Conservation (phyloP, 768 basidiomycete species). For the Agaricus sinodeliciosus region DNA sequence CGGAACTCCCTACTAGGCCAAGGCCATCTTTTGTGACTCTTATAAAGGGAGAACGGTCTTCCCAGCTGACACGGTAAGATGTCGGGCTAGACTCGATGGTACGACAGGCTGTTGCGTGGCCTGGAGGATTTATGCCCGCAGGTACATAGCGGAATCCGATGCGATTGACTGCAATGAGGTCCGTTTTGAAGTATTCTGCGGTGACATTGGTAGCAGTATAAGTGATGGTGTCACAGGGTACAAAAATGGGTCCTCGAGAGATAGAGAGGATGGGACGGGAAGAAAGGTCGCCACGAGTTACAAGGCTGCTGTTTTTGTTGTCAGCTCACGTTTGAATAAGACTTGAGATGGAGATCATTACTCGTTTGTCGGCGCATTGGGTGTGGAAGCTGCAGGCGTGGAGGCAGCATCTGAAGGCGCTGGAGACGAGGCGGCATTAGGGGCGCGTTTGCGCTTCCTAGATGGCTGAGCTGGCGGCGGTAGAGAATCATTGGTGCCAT, state of each 20-base stretch:
- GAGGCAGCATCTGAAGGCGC: conserved; percentile 49
- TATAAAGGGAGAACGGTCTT: conserved; percentile 80
- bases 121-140: conserved; percentile 62
- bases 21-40: conserved; percentile 75
- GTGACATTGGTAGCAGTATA: conserved; percentile 19
- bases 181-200: conserved; percentile 53
- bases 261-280: conserved; percentile 65
- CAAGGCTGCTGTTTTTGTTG: conserved; percentile 37
- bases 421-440: conserved; percentile 44
- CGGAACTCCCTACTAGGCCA: conserved; percentile 73
- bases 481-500: conserved; percentile 27
- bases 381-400: conserved; percentile 21
- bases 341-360: not conserved
- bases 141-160: conserved; percentile 77
- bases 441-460: conserved; percentile 54
- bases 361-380: conserved; percentile 13
- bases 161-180: conserved; percentile 66
- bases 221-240: conserved; percentile 42
- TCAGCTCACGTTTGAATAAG: conserved; percentile 3
- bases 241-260: conserved; percentile 67
- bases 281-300: conserved; percentile 62
- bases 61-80: conserved; percentile 76
- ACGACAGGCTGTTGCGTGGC: conserved; percentile 56
- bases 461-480: conserved; percentile 24
- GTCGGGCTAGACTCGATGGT: conserved; percentile 78